Evolutionary conservation across 176 grass and related monocot species (phyloP), one percentile per base, ranked within the genome.

Genomic region (Hordeum marinum): DNA sequence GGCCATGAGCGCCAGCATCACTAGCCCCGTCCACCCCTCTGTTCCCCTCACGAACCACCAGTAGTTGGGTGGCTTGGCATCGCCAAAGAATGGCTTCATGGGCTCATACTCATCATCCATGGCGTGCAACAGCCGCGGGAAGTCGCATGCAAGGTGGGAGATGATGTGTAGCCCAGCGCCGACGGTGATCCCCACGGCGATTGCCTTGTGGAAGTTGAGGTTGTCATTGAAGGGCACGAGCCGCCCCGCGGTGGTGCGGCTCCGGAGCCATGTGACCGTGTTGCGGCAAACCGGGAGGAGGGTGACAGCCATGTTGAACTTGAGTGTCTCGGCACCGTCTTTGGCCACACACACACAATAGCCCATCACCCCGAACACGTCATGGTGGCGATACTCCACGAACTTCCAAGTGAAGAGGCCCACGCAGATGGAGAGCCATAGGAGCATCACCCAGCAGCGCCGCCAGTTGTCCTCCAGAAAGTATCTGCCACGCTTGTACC

Each of bases 221-320:
- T 90, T 98, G 90, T 98, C 93, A 82, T 98, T 91, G 67, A 94
- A 95, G 0, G 96, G 93, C 4, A 95, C 67, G 2, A 63, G 43
- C 8, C 85, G 36, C 2, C 68, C 87, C 1, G 79, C 67, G 8
- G 26, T 63, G 50, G 87, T 72, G 26, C 84, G 85, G 88, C 91
- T 94, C n/a, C 93, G 87, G 20, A 98, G 9, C 96, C 91, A 95
- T 4, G 96, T 98, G 87, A 98, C 83, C 62, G 91, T 92, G 93
- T 95, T 98, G 15, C 96, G 93, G 90, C 93, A 95, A 0, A 98
- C 93, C 0, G 96, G 96, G 9, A 98, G 89, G 25, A 98, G 88
- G 84, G 92, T 89, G 39, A 98, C 80, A 13, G 96, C 96, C 96
- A 98, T 98, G 85, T 98, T 98, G 85, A 98, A 98, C 83, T 98